phyloP scores from a whole-genome alignment of 2,329 filamentous ascomycete species.

The Fonsecaea nubica region DNA sequence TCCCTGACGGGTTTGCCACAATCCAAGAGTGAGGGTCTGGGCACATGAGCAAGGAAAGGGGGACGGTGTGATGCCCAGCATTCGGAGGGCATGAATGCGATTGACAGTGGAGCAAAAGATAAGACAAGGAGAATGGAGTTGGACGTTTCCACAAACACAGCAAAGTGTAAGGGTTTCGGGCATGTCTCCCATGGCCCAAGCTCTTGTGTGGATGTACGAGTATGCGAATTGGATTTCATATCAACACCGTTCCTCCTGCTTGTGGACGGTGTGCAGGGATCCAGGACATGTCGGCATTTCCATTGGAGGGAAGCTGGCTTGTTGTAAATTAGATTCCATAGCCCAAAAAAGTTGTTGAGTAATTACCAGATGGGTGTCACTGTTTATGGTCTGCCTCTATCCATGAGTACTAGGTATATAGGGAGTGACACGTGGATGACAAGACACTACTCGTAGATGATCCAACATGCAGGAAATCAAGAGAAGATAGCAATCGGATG shows the following conservation, averaged over 20 bases:
- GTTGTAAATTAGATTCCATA: no score
- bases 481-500: no score
- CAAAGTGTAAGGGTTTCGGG: neutral
- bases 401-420: no score
- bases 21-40: slow-evolving; percentile 11
- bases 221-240: neutral
- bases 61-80: neutral
- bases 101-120: neutral
- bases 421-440: no score
- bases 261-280: neutral
- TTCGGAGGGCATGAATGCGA: neutral
- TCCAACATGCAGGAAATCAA: no score
- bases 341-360: no score
- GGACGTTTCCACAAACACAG: neutral
- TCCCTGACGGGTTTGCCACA: slow-evolving; percentile 66
- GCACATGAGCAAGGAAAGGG: neutral
- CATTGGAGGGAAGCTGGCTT: neutral
- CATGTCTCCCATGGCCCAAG: neutral
- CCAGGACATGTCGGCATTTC: neutral
- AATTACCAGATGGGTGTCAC: no score
- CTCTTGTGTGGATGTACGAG: neutral
- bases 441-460: no score
- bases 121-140: neutral
- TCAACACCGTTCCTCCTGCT: no score
- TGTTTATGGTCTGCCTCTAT: no score